Evolutionary conservation across 176 grass and related monocot species (phyloP), one percentile per base, ranked within the genome.

Genomic region (Ensete glaucum): DNA sequence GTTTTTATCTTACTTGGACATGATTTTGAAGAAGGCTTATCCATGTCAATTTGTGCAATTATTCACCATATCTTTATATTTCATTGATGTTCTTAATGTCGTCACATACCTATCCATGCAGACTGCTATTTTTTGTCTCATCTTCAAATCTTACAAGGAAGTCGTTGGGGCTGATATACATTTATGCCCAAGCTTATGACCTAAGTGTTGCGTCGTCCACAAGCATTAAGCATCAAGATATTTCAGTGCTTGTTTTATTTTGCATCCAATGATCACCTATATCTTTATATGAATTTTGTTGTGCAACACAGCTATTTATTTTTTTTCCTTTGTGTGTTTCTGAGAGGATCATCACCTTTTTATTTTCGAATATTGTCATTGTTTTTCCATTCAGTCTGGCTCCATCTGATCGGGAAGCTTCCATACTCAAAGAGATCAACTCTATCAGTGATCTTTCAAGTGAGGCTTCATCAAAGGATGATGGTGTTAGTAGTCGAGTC

Each of bases 381-480:
- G n/a, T 26, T 64, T 52, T 25, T 14, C 25, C 65, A 11, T 64
- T 51, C 60, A 77, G 75, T 56, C 72, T 74, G 52, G 72, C 72
- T 56, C 27, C 72, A 29, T 74, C 72, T 19, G 53, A 11, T 26
- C 50, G 51, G 67, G 67, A 73, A 73, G n/a, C 71, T 54, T 54
- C 14, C 2, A 19, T 25, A 9, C 59, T 23, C 8, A 20, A 71
- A 71, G 72, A 76, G 29, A 52, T 66, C 57, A 68, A 69, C 9
- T 76, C 56, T 64, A 16, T 81, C 64, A 73, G 84, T 69, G 76
- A 85, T 85, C 26, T 83, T 53, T 77, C 68, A 77, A 79, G 58
- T 56, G 79, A 78, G 71, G 81, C 54, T 86, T 64, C 81, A 79
- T 78, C 64, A 58, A 92, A 82, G 76, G 77, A 9, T 85, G 75